Evolutionary conservation across 768 basidiomycete genomes (phyloP).

Genomic region (Symmetrospora coprosmae): DNA sequence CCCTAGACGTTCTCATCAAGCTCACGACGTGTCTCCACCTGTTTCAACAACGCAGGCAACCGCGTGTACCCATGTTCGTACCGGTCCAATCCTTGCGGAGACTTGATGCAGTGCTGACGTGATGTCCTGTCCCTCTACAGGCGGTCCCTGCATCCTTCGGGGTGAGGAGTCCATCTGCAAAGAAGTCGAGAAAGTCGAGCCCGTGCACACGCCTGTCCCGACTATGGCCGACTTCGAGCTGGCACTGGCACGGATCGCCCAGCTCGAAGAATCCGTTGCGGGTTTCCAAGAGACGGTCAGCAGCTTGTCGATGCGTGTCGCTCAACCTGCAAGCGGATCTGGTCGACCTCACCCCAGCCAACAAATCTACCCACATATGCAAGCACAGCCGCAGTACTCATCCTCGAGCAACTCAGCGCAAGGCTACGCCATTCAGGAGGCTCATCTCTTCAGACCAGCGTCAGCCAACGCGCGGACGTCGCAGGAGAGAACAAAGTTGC

Average conservation of each 20-base stretch:
- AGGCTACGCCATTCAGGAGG: too few species aligned
- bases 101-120: background rate
- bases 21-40: background rate
- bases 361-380: too few species aligned
- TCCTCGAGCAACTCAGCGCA: too few species aligned
- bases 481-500: too few species aligned
- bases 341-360: too few species aligned
- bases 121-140: background rate
- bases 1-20: background rate
- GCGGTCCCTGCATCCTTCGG: constrained; percentile 8
- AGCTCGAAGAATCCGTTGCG: constrained; percentile 7
- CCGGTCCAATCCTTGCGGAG: background rate
- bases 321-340: too few species aligned
- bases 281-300: background rate
- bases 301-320: too few species aligned
- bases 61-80: constrained; percentile 15
- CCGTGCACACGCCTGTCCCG: constrained; percentile 12
- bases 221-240: constrained; percentile 18
- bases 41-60: background rate
- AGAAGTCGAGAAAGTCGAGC: constrained; percentile 18
- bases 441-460: too few species aligned
- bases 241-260: background rate
- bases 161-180: constrained; percentile 5
- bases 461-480: too few species aligned
- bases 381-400: too few species aligned